Percentiles rank a stretch among this genome's conserved stretches.
These are phyloP conservation scores for Parathielavia appendiculata DNA, from an alignment of 495 filamentous ascomycete species.

Conservation along the genomic window DNA sequence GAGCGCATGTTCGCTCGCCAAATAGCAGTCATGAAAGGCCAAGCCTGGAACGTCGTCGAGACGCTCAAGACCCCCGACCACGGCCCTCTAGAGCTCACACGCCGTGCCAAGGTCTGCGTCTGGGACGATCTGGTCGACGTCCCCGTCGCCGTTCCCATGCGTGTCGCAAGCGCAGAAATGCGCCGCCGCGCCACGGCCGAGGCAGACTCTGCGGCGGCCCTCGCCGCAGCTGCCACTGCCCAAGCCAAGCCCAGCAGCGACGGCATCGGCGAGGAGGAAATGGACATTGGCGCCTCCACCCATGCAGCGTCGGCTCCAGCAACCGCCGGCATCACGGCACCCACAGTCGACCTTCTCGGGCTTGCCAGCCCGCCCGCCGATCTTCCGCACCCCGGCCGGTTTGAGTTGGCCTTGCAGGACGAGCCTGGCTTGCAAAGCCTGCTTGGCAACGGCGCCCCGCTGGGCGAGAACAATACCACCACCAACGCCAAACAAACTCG, in stretches of 20 bases:
- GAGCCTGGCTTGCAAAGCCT: slow-evolving; percentile 3
- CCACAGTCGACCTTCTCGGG: slow-evolving; percentile 64
- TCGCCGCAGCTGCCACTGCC: slow-evolving; percentile 34
- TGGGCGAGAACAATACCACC: background rate
- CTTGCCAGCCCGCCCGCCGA: slow-evolving; percentile 55
- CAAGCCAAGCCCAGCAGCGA: slow-evolving; percentile 7
- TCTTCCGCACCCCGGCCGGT: slow-evolving; percentile 75
- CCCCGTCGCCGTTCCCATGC: slow-evolving; percentile 85
- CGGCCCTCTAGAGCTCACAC: slow-evolving; percentile 86
- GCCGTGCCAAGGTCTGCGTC: slow-evolving; percentile 84
- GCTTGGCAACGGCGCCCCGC: background rate
- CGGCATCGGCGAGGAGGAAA: slow-evolving; percentile 29
- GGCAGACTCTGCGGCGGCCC: slow-evolving; percentile 34
- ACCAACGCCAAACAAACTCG: slow-evolving; percentile 2
- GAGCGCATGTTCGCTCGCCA: slow-evolving; percentile 96
- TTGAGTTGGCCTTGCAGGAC: slow-evolving; percentile 57
- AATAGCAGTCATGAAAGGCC: slow-evolving; percentile 97
- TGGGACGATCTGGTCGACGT: slow-evolving; percentile 98
- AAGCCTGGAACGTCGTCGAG: slow-evolving; percentile 98
- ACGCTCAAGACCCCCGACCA: slow-evolving; percentile 89
- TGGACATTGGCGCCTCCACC: slow-evolving; percentile 24
- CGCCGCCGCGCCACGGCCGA: slow-evolving; percentile 48
- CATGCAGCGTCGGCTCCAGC: slow-evolving; percentile 46
- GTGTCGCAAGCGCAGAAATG: slow-evolving; percentile 72
- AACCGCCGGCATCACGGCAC: slow-evolving; percentile 20